Evolutionary conservation across 192 early-diverging fungal genomes (phyloP).

Genomic region (Backusella liffmaniae): DNA sequence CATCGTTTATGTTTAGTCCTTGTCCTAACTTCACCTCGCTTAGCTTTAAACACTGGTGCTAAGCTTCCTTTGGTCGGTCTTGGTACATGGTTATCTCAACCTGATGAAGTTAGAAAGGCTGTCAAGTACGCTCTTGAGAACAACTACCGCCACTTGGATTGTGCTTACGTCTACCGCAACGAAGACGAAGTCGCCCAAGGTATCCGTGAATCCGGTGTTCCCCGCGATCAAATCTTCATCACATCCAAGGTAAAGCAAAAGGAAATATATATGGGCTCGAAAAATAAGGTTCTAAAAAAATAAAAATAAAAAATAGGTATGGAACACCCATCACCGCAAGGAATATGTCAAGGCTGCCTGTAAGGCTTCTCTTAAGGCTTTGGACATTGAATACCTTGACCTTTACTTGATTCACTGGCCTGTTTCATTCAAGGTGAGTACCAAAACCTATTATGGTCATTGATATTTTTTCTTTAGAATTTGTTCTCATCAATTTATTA

Average conservation of each 20-base stretch:
- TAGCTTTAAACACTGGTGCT: constrained; percentile 61
- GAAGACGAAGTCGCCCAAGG: constrained; percentile 77
- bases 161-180: constrained; percentile 67
- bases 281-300: not conserved
- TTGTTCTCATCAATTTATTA: not conserved
- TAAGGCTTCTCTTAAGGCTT: constrained; percentile 63
- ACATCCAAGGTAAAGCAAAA: constrained; percentile 57
- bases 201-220: constrained; percentile 53
- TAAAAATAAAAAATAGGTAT: constrained; percentile 45
- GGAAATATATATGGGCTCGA: not conserved
- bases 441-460: not conserved
- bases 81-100: constrained; percentile 62
- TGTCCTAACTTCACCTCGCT: not conserved
- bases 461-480: not conserved
- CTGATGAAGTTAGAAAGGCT: constrained; percentile 55
- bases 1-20: not conserved
- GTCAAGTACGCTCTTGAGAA: constrained; percentile 60
- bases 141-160: constrained; percentile 76
- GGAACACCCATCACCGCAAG: constrained; percentile 63
- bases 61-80: constrained; percentile 63
- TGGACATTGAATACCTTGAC: constrained; percentile 78
- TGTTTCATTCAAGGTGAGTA: constrained; percentile 45
- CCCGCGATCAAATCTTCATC: constrained; percentile 74
- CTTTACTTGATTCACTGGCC: constrained; percentile 90
- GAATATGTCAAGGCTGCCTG: constrained; percentile 63